A percentile compares a stretch with the other conserved stretches of the same genome.
Evolutionary conservation across 495 filamentous ascomycete species (phyloP).

Genomic region (Patellaria atrata): DNA sequence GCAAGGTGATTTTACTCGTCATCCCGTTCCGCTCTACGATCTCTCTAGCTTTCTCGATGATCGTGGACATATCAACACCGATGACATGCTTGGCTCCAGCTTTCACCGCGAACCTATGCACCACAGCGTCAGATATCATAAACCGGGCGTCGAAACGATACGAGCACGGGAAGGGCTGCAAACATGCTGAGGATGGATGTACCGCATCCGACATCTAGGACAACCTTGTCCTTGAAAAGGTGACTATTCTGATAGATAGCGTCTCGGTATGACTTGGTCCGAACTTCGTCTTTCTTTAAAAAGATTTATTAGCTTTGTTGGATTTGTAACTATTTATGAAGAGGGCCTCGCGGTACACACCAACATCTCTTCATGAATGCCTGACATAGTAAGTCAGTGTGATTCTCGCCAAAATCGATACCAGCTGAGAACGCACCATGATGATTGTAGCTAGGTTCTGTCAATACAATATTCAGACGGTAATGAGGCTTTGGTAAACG

Average conservation of each 20-base stretch:
- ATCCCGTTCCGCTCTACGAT: conserved; percentile 83
- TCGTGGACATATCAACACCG: conserved; percentile 93
- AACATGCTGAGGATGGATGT: conserved; percentile 82
- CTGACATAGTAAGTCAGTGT: conserved; percentile 31
- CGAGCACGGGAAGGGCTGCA: conserved; percentile 19
- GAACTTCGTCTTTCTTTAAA: conserved; percentile 86
- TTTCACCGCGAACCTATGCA: conserved; percentile 93
- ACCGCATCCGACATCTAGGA: conserved; percentile 95
- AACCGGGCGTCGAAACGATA: background rate
- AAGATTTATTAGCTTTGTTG: background rate
- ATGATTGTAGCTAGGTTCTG: conserved; percentile 92
- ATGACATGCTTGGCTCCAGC: conserved; percentile 90
- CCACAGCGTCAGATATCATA: conserved; percentile 14
- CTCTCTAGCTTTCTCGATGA: conserved; percentile 86
- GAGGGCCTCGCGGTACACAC: conserved; percentile 38
- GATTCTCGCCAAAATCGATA: conserved; percentile 16
- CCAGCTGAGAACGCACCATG: conserved; percentile 50
- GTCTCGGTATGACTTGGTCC: conserved; percentile 89
- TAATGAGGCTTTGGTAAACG: conserved; percentile 19
- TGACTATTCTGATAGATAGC: conserved; percentile 91
- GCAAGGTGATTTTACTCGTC: conserved; percentile 66
- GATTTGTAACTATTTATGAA: background rate
- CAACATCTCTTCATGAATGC: conserved; percentile 97
- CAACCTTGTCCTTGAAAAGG: conserved; percentile 93
- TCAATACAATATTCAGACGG: conserved; percentile 5